Evolutionary conservation across 2,329 filamentous ascomycete species (phyloP).

Genomic region (Fusarium dlaminii): DNA sequence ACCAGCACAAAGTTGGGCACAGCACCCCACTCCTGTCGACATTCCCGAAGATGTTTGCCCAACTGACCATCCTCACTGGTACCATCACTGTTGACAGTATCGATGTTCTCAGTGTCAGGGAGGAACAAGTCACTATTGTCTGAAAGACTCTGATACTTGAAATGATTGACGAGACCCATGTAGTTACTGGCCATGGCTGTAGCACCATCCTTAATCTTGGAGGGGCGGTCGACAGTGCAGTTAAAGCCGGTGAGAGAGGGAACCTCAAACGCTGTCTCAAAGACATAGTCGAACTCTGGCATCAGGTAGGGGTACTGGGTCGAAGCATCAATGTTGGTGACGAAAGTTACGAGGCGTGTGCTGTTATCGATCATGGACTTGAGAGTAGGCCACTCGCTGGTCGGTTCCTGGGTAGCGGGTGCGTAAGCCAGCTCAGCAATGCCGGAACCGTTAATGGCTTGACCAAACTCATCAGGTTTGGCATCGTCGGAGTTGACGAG

Average conservation of each 20-base stretch:
- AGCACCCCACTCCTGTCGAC: slow-evolving; percentile 65
- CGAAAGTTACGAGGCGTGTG: slow-evolving; percentile 74
- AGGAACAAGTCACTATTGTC: slow-evolving; percentile 60
- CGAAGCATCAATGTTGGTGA: slow-evolving; percentile 63
- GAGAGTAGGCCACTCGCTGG: slow-evolving; percentile 75
- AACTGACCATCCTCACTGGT: slow-evolving; percentile 63
- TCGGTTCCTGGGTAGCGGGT: slow-evolving; percentile 56
- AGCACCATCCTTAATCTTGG: slow-evolving; percentile 57
- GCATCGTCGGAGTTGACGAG: slow-evolving; percentile 75
- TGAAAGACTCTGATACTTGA: slow-evolving; percentile 69
- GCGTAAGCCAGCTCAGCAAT: slow-evolving; percentile 70
- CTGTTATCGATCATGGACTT: slow-evolving; percentile 70
- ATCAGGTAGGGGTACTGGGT: slow-evolving; percentile 65
- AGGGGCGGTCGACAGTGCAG: slow-evolving; percentile 75
- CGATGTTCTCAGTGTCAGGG: slow-evolving; percentile 68
- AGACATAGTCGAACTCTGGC: slow-evolving; percentile 72
- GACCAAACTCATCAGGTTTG: slow-evolving; percentile 62
- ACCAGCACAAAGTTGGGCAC: slow-evolving; percentile 79
- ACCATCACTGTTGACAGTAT: slow-evolving; percentile 71
- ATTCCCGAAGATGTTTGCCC: slow-evolving; percentile 64
- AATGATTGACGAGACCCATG: slow-evolving; percentile 83
- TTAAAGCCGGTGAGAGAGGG: slow-evolving; percentile 71
- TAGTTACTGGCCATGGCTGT: slow-evolving; percentile 66
- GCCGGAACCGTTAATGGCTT: slow-evolving; percentile 65
- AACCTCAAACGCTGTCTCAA: slow-evolving; percentile 78